phyloP scores from a whole-genome alignment of 768 basidiomycete species.

The Mycena galericulata region DNA sequence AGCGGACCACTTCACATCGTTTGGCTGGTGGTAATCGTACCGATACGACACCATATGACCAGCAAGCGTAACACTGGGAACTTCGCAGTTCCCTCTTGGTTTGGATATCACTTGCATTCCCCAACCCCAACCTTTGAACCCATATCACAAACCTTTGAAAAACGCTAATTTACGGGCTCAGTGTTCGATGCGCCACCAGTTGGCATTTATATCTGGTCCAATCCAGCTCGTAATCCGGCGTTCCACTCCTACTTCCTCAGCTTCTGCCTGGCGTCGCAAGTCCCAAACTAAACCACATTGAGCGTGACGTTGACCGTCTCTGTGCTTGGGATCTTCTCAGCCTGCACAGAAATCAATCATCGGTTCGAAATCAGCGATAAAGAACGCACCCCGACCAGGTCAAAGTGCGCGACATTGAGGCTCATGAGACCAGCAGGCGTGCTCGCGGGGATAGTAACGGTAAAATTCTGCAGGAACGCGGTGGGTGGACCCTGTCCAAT shows the following conservation, averaged over 20 bases:
- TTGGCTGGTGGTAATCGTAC: too few relatives aligned
- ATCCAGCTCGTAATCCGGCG: neutral
- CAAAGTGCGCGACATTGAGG: conserved; percentile 20
- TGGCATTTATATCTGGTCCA: too few relatives aligned
- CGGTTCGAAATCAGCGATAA: conserved; percentile 10
- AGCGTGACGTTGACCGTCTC: conserved; percentile 18
- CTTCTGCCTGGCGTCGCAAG: conserved; percentile 1
- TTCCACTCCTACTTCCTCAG: conserved; percentile 10
- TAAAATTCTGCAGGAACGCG: conserved; percentile 17
- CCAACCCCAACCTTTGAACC: too few relatives aligned
- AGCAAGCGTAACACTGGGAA: too few relatives aligned
- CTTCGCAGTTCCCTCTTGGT: too few relatives aligned
- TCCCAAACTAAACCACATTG: conserved; percentile 19
- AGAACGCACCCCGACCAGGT: conserved; percentile 12
- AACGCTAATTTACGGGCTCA: too few relatives aligned
- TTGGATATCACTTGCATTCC: too few relatives aligned
- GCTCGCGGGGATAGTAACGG: conserved; percentile 15
- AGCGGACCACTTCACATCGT: too few relatives aligned
- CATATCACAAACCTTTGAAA: too few relatives aligned
- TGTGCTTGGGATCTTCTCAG: neutral
- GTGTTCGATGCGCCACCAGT: too few relatives aligned
- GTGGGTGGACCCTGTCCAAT: conserved; percentile 4
- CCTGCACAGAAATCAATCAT: conserved; percentile 17
- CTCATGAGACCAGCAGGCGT: conserved; percentile 13
- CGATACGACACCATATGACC: too few relatives aligned